Conservation (phyloP, 164 flowering plant genomes). For the Warburgia ugandensis region DNA sequence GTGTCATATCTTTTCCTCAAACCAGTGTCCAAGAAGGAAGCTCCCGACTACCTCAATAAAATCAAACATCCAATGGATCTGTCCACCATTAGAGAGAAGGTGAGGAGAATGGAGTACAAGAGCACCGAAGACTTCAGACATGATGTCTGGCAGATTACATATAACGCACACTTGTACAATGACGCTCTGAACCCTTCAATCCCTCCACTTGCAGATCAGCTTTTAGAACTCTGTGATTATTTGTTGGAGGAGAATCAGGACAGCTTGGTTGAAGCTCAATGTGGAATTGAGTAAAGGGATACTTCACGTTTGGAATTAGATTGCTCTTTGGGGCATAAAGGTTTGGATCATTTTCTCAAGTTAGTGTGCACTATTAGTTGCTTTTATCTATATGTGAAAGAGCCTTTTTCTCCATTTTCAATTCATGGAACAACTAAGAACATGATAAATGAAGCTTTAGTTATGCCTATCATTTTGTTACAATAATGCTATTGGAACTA, state of each 20-base stretch:
- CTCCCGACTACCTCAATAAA: constrained; percentile 76
- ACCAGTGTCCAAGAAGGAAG: constrained; percentile 87
- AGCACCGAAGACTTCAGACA: constrained; percentile 68
- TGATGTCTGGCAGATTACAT: constrained; percentile 80
- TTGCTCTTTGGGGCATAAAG: too few relatives aligned
- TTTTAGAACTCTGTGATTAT: constrained; percentile 75
- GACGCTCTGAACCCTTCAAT: constrained; percentile 74
- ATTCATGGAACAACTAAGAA: too few relatives aligned
- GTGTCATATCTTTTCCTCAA: constrained; percentile 73
- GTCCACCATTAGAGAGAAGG: constrained; percentile 79
- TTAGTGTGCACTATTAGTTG: too few relatives aligned
- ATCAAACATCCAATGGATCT: constrained; percentile 80
- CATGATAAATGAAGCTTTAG: too few relatives aligned
- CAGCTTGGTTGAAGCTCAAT: constrained; percentile 59
- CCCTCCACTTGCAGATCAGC: constrained; percentile 97
- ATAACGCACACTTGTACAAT: constrained; percentile 78
- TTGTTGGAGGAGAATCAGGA: constrained; percentile 36
- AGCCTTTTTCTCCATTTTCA: too few relatives aligned
- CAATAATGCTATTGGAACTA: too few relatives aligned
- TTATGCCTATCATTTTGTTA: too few relatives aligned
- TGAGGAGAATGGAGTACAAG: constrained; percentile 71
- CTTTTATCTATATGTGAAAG: too few relatives aligned
- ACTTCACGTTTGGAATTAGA: too few relatives aligned
- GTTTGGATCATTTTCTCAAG: too few relatives aligned
- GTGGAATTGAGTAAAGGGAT: constrained; percentile 39